phyloP scores from a whole-genome alignment of 2,329 filamentous ascomycete genomes.

The Rhynchosporium graminicola region DNA sequence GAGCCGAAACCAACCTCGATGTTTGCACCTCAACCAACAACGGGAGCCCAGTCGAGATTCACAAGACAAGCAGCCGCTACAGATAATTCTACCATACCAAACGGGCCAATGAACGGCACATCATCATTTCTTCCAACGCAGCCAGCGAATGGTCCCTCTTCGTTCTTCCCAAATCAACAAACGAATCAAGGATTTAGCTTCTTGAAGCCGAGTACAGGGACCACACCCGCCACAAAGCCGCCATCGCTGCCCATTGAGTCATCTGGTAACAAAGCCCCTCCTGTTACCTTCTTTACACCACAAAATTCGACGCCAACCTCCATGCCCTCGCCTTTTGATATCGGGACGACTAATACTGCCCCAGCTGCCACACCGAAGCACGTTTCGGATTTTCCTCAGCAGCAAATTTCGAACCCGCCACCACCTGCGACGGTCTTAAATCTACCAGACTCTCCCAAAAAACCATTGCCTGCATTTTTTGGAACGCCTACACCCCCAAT shows the following conservation, averaged over 20 bases:
- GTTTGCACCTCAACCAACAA: not conserved
- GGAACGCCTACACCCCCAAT: not conserved
- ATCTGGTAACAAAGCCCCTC: not conserved
- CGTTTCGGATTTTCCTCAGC: not conserved
- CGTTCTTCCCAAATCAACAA: conserved; percentile 5
- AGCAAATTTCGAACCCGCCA: not conserved
- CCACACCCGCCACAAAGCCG: not conserved
- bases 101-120: conserved; percentile 2
- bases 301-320: not conserved
- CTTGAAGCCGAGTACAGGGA: not conserved
- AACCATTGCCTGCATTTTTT: not conserved
- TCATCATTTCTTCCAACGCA: conserved; percentile 10
- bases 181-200: not conserved
- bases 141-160: not conserved
- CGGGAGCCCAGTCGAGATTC: conserved; percentile 12
- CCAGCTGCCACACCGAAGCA: not conserved
- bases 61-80: not conserved
- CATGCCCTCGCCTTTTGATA: not conserved
- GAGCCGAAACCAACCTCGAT: not conserved
- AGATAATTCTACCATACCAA: conserved; percentile 14
- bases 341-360: not conserved
- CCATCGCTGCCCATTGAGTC: not conserved
- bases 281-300: conserved; percentile 7
- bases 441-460: not conserved
- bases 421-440: not conserved